Base-by-base conservation (phyloP, 305 asterid genomes). In the Nicotiana rustica region DNA sequence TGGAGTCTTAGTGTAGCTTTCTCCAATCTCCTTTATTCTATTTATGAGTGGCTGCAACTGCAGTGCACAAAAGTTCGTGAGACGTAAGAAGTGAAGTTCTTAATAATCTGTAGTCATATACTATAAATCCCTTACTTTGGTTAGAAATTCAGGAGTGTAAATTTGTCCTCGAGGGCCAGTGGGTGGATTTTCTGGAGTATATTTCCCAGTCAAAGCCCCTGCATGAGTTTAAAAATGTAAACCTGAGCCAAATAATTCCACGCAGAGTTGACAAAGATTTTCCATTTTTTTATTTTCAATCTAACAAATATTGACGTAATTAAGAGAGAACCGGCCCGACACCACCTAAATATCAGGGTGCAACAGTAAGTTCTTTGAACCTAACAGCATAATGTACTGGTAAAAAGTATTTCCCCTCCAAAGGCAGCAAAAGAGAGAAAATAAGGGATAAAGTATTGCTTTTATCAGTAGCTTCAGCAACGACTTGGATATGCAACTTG, bases 181-280 rank as follows among this genome's bases (percentile, higher is more conserved):
- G 10, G 98, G 98, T 67, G 94, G 92, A 85, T 93, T 93, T 36
- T 66, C 85, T 25, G 97, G 97, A 68, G 96, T 93, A 71, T 96
- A 96, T 82, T 96, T 96, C 66, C 98, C 99, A 1, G 95, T 96
- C 79, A 96, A 92, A 86, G 93, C 95, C 82, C 99, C 99, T 96
- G 92, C 85, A 84, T 35, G 82, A 71, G 56, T 44, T 56, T 36
- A 55, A 19, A 79, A 21, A 56, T 18, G 59, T 41, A 76, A 41
- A 33, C 33, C 31, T 75, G 77, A 36, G 3, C 18, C 56, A 15
- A 14, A 78, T 68, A 31, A 41, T 14, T 25, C 25, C 38, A 73
- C 5, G 14, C 0, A 47, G 25, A 21, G 21, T 49, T 71, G n/a
- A 73, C 60, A 0, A 21, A 36, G 14, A 73, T 47, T 21, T 73